Conservation (phyloP, 768 basidiomycete species). For the Lactarius evosmus region DNA sequence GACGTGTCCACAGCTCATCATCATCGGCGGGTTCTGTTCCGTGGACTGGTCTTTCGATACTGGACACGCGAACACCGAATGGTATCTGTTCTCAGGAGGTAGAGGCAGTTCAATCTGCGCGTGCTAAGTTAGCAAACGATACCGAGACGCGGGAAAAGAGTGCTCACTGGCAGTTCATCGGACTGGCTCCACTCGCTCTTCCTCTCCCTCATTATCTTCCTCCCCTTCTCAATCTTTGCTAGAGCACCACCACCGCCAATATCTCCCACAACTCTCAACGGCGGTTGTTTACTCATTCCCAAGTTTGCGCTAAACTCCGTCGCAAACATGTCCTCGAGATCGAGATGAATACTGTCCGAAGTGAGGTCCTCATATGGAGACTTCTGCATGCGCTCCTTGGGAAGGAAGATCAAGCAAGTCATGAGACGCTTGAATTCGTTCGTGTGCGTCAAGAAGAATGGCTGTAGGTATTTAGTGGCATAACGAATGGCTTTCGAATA, state of each 20-base stretch:
- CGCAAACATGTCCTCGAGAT: constrained; percentile 79
- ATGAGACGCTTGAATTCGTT: constrained; percentile 68
- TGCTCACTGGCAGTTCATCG: constrained; percentile 80
- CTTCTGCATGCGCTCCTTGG: constrained; percentile 55
- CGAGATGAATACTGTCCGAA: constrained; percentile 65
- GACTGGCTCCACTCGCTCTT: constrained; percentile 91
- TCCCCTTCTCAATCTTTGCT: constrained; percentile 89
- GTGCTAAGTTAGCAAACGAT: constrained; percentile 7
- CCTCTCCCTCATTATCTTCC: constrained; percentile 88
- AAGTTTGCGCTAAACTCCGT: constrained; percentile 85
- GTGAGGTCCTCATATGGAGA: constrained; percentile 79
- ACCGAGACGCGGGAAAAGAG: constrained; percentile 16
- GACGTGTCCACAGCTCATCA: constrained; percentile 95
- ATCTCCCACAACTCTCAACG: constrained; percentile 85
- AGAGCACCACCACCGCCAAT: constrained; percentile 91
- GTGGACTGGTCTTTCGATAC: constrained; percentile 98
- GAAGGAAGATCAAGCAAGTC: constrained; percentile 67
- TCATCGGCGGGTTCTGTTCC: constrained; percentile 93
- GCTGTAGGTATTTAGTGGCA: constrained; percentile 60
- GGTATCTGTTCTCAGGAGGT: constrained; percentile 82
- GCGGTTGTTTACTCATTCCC: constrained; percentile 86
- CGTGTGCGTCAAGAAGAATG: constrained; percentile 60
- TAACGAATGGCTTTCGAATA: constrained; percentile 65
- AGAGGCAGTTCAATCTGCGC: constrained; percentile 89
- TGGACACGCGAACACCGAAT: constrained; percentile 96